These are phyloP conservation scores for Prunus armeniaca DNA, from an alignment of 306 rosid genomes.

Conservation along the genomic window DNA sequence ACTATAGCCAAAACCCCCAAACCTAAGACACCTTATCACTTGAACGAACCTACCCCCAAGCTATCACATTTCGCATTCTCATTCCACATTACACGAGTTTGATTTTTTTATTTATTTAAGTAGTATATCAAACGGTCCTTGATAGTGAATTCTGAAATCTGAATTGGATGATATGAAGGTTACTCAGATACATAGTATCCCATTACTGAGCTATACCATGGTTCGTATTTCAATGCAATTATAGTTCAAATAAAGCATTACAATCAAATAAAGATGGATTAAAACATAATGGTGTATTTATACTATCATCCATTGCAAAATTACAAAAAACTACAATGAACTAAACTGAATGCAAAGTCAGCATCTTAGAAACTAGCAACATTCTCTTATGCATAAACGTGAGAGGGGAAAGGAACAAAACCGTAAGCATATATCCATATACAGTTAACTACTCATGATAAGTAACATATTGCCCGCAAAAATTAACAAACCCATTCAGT, in stretches of 20 bases:
- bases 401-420: background rate
- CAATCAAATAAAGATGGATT: background rate
- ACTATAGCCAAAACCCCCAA: no score
- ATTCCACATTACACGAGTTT: no score
- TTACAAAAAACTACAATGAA: background rate
- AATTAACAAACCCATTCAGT: conserved; percentile 34
- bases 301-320: background rate
- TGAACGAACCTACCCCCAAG: no score
- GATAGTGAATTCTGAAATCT: background rate
- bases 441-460: background rate
- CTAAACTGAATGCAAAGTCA: background rate
- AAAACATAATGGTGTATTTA: background rate
- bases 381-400: background rate
- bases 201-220: background rate
- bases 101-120: no score
- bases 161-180: background rate
- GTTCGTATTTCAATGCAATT: background rate
- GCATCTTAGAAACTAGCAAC: background rate
- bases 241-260: background rate
- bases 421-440: background rate
- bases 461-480: conserved; percentile 5
- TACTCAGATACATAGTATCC: background rate
- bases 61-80: no score
- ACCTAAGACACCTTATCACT: no score
- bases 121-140: background rate